A percentile compares a stretch with the other conserved stretches of the same genome.
Conservation (phyloP, 2,329 filamentous ascomycete species). For the Lachnellula arida region DNA sequence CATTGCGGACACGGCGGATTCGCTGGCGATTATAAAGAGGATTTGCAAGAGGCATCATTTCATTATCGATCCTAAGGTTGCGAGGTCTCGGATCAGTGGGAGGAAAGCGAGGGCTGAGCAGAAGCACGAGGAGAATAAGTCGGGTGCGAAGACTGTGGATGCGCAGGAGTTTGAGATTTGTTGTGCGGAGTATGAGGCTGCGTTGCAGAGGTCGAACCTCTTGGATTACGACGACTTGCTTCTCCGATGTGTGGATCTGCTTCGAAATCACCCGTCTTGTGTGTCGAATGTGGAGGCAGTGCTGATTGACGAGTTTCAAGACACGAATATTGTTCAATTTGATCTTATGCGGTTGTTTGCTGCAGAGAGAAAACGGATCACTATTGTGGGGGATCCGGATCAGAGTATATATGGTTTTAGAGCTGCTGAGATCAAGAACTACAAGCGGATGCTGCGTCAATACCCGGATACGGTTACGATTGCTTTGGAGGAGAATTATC, state of each 20-base stretch:
- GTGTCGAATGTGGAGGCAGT: conserved; percentile 88
- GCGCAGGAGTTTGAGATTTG: conserved; percentile 64
- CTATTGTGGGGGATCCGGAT: conserved; percentile 92
- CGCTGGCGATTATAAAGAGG: conserved; percentile 70
- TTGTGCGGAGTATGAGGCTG: conserved; percentile 72
- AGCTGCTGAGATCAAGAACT: conserved; percentile 85
- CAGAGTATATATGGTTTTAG: conserved; percentile 98
- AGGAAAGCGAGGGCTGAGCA: conserved; percentile 51
- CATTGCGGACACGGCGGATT: conserved; percentile 84
- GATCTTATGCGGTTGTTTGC: conserved; percentile 89
- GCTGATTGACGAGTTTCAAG: conserved; percentile 95
- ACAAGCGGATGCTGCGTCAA: conserved; percentile 70
- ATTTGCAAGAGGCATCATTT: conserved; percentile 73
- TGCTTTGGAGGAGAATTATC: conserved; percentile 88
- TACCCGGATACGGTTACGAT: conserved; percentile 78
- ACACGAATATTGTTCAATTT: conserved; percentile 93
- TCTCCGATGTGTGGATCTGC: conserved; percentile 73
- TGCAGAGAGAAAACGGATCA: conserved; percentile 68
- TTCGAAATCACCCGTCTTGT: conserved; percentile 68
- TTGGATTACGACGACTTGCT: conserved; percentile 94
- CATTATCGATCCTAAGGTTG: conserved; percentile 62
- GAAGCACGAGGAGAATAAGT: conserved; percentile 35
- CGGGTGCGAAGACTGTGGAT: conserved; percentile 38
- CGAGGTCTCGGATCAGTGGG: conserved; percentile 72
- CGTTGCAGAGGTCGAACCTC: conserved; percentile 70